Percentiles rank a stretch among this genome's conserved stretches.
These are phyloP conservation scores for Lathyrus oleraceus DNA, from an alignment of 306 rosid genomes.

Conservation along the genomic window DNA sequence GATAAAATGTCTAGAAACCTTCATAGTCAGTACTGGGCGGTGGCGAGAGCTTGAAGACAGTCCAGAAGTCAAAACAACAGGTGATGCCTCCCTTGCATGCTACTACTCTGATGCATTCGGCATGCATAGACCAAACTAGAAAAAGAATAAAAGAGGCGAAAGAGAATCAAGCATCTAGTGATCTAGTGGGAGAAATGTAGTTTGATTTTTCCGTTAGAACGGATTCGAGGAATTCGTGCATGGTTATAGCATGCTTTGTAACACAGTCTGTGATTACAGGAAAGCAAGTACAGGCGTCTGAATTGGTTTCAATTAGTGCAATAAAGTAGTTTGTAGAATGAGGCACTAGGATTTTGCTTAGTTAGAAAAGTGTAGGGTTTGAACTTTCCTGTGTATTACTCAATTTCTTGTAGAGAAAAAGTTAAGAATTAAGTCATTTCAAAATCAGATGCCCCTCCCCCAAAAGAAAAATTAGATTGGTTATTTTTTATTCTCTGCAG, in stretches of 20 bases:
- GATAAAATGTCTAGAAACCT: constrained; percentile 41
- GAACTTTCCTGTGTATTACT: constrained; percentile 48
- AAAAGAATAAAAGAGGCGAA: constrained; percentile 21
- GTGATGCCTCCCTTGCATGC: constrained; percentile 43
- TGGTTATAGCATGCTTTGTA: constrained; percentile 45
- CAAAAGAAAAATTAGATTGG: not conserved
- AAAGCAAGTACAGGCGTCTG: constrained; percentile 39
- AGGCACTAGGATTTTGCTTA: constrained; percentile 43
- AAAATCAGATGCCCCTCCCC: constrained; percentile 1
- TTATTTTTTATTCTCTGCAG: constrained; percentile 8
- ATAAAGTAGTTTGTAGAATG: constrained; percentile 52
- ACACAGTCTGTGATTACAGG: constrained; percentile 44
- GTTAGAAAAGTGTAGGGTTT: constrained; percentile 50
- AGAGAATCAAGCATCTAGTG: constrained; percentile 35
- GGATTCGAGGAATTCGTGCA: constrained; percentile 47
- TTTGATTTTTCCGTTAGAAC: constrained; percentile 44
- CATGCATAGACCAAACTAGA: constrained; percentile 30
- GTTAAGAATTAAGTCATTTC: constrained; percentile 42
- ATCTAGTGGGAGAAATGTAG: constrained; percentile 35
- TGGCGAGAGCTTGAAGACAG: constrained; percentile 43
- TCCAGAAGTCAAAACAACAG: constrained; percentile 31
- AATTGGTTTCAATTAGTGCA: constrained; percentile 45
- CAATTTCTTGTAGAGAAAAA: constrained; percentile 43
- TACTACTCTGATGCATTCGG: constrained; percentile 45
- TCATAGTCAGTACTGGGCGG: constrained; percentile 36